Evolutionary conservation across 2,329 filamentous ascomycete genomes (phyloP), one percentile per base, ranked within the genome.

Genomic region (Gyromitra esculenta): DNA sequence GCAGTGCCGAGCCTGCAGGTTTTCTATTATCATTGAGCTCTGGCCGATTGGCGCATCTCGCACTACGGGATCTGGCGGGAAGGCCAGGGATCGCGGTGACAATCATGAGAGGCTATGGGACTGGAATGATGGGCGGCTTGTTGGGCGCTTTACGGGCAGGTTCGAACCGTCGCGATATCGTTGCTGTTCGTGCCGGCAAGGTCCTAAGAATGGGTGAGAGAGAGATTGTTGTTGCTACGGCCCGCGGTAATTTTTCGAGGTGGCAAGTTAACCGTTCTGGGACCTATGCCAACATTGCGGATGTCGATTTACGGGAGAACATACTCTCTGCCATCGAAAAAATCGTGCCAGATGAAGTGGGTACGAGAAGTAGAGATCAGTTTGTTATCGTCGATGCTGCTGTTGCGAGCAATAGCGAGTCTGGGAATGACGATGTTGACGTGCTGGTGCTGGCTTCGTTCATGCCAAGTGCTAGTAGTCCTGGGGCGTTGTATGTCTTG

Each of bases 201-300:
- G 90, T 91, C 8, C 86, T 87, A 48, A 89, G 90, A 74, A 90
- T 93, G 78, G 94, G 94, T 31, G 94, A 97, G 83, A 90, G 94
- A 82, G 93, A 94, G 80, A 87, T 97, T 43, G 88, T 97, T 60
- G 90, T 94, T 48, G 89, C 91, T 13, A 96, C 94, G 1, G 88
- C 89, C 69, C 91, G 91, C 80, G 95, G 92, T 37, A 88, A 90
- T 74, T 85, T 99, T 35, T 91, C 96, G 80, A 88, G 91, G 6
- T 99, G 96, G 96, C 92, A 91, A 81, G 87, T 97, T 56, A 93
- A 95, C 81, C 93, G 95, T 83, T 92, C 92, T 77, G 94, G 94
- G 43, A 92, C 94, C 79, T 91, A 94, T 81, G 89, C 92, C 56
- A 87, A 93, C 62, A 88, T 91, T 60, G 88, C 88, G 35, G 92